Evolutionary conservation across 768 basidiomycete genomes (phyloP).

Genomic region (Boletus pseudopeckii): DNA sequence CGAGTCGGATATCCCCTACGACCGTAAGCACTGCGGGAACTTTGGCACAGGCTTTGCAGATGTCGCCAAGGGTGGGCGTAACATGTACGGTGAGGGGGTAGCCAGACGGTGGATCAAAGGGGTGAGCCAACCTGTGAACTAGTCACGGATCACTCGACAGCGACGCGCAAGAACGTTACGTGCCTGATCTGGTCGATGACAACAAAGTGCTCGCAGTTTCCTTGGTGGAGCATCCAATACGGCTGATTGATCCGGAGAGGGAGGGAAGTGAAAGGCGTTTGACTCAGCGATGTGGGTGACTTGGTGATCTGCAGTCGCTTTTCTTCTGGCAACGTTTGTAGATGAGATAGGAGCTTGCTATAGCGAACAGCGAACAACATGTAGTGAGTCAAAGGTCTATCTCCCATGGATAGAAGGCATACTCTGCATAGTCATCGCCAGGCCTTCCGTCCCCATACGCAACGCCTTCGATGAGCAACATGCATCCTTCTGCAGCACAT

Average conservation of each 20-base stretch:
- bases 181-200: slow-evolving; percentile 73
- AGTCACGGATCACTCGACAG: slow-evolving; percentile 4
- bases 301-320: slow-evolving; percentile 33
- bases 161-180: not conserved
- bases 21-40: slow-evolving; percentile 68
- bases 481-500: slow-evolving; percentile 34
- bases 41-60: slow-evolving; percentile 68
- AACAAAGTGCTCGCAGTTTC: slow-evolving; percentile 79
- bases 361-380: not conserved
- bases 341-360: slow-evolving; percentile 48
- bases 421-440: slow-evolving; percentile 57
- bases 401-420: slow-evolving; percentile 20
- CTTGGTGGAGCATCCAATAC: slow-evolving; percentile 79
- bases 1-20: slow-evolving; percentile 67
- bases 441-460: slow-evolving; percentile 54
- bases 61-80: slow-evolving; percentile 55
- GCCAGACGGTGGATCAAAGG: slow-evolving; percentile 49
- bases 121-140: slow-evolving; percentile 50
- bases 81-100: slow-evolving; percentile 71
- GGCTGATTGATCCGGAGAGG: slow-evolving; percentile 66
- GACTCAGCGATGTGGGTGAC: slow-evolving; percentile 41
- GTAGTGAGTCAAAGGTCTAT: not conserved
- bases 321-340: slow-evolving; percentile 33
- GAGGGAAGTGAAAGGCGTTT: slow-evolving; percentile 52
- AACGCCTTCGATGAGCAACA: slow-evolving; percentile 60